Base-by-base conservation (phyloP, 2,329 filamentous ascomycete genomes). In the Penicillium psychrosexuale region DNA sequence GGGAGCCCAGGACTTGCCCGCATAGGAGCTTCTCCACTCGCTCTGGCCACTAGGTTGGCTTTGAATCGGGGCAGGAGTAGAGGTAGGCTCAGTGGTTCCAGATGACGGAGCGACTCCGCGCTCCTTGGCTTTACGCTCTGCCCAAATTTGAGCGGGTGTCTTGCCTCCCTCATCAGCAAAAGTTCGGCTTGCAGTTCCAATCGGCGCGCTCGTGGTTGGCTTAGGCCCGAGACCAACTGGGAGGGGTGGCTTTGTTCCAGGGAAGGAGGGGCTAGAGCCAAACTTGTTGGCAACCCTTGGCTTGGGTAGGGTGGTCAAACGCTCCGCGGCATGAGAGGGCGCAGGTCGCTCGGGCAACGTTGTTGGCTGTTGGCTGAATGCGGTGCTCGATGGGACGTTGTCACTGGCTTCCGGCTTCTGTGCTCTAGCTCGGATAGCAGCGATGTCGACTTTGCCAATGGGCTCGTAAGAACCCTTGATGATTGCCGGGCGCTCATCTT, bases 401-500 rank as follows among this genome's bases (percentile, higher is more conserved):
- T 72, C 43, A 62, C 68, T 51, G 5, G 54, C 62, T 5, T 75
- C 70, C 45, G 83, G 83, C 61, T 84, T 88, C 73, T 94, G 89
- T 6, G 91, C 88, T 73, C 85, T 88, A 22, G 93, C 88, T 61
- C 90, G 85, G 68, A 99, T 97, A 22, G 93, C 92, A 40, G 90
- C 90, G 73, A 99, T 97, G 65, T 99, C 94, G 9, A 99, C 93
- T 76, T 97, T 97, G 44, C 94, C 94, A 19, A 97, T 81, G 2
- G 94, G 94, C 73, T 97, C 89, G 69, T 99, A 99, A 24, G 92
- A 84, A 39, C 94, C 94, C 75, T 96, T 97, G 19, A 97, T 90
- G 5, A 85, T 83, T 1, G 88, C 84, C 3, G 94, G 94, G 52
- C 91, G 82, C 63, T 96, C 89, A 67, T 97, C 91, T 43, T 82